phyloP scores from a whole-genome alignment of 176 grass and related monocot genomes.

The Panicum miliaceum region DNA sequence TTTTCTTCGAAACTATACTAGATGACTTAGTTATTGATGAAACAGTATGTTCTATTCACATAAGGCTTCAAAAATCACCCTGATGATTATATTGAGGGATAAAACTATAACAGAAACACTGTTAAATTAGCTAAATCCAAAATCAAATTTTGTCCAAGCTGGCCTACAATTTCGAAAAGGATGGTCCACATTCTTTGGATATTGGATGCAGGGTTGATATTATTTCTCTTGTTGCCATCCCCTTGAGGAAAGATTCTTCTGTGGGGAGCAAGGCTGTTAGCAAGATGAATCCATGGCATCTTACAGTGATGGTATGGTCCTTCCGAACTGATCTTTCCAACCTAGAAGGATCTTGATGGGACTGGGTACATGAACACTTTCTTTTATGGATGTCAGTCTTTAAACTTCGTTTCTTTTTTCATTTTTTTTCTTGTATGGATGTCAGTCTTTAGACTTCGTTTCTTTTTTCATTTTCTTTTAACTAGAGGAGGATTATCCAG shows the following conservation, averaged over 20 bases:
- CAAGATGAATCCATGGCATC: conserved; percentile 14
- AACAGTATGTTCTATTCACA: neutral
- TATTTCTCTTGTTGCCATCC: conserved; percentile 44
- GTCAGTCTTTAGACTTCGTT: too few relatives aligned
- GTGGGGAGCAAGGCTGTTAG: neutral
- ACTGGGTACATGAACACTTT: neutral
- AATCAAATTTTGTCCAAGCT: neutral
- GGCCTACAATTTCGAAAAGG: conserved; percentile 41
- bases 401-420: neutral
- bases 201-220: conserved; percentile 39
- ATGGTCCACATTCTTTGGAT: conserved; percentile 40
- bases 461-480: too few relatives aligned
- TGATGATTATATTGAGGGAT: neutral
- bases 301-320: neutral
- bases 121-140: neutral
- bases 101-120: neutral
- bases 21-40: neutral
- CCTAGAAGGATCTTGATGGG: neutral
- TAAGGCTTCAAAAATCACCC: neutral
- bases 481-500: neutral
- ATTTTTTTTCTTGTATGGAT: too few relatives aligned
- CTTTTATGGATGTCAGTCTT: neutral
- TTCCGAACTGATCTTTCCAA: conserved; percentile 23
- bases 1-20: neutral
- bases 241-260: conserved; percentile 28